phyloP scores from a whole-genome alignment of 2,329 filamentous ascomycete species.

The Alternaria brassicicola region DNA sequence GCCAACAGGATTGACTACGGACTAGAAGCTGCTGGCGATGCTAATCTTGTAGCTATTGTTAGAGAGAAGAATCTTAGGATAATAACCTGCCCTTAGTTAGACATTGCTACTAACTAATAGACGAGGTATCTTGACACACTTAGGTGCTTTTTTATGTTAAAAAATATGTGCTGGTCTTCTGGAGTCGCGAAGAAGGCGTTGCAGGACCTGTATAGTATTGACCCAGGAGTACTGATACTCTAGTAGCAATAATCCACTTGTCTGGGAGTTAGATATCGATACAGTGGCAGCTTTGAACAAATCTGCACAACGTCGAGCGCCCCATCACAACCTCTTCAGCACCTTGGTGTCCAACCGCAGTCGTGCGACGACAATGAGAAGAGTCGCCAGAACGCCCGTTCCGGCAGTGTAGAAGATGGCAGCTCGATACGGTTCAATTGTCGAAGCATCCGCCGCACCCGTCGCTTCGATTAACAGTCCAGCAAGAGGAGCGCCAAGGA shows the following conservation, averaged over 20 bases:
- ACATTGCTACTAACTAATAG: slow-evolving; percentile 47
- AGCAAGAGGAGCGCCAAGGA: slow-evolving; percentile 37
- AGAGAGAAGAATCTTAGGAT: slow-evolving; percentile 45
- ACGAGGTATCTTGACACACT: slow-evolving; percentile 45
- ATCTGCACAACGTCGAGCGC: too few relatives aligned
- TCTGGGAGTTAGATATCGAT: background rate
- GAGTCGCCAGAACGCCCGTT: slow-evolving; percentile 11
- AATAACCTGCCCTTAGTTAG: slow-evolving; percentile 53
- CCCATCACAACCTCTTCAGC: background rate
- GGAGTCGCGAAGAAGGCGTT: slow-evolving; percentile 21
- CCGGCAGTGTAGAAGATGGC: slow-evolving; percentile 40
- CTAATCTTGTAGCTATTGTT: slow-evolving; percentile 44
- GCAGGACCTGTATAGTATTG: background rate
- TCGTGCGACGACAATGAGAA: background rate
- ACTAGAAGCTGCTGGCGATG: slow-evolving; percentile 47
- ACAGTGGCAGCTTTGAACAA: too few relatives aligned
- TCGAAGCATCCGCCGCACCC: slow-evolving; percentile 21
- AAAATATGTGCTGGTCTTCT: slow-evolving; percentile 56
- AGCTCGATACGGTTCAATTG: slow-evolving; percentile 30
- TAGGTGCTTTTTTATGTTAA: slow-evolving; percentile 52
- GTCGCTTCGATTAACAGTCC: slow-evolving; percentile 36
- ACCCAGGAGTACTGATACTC: background rate
- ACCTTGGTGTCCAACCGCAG: background rate
- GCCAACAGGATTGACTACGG: slow-evolving; percentile 54
- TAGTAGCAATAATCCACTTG: background rate